A percentile compares a stretch with the other conserved stretches of the same genome.
These are phyloP conservation scores for Mycena polygramma DNA, from an alignment of 768 basidiomycete genomes.

Conservation along the genomic window DNA sequence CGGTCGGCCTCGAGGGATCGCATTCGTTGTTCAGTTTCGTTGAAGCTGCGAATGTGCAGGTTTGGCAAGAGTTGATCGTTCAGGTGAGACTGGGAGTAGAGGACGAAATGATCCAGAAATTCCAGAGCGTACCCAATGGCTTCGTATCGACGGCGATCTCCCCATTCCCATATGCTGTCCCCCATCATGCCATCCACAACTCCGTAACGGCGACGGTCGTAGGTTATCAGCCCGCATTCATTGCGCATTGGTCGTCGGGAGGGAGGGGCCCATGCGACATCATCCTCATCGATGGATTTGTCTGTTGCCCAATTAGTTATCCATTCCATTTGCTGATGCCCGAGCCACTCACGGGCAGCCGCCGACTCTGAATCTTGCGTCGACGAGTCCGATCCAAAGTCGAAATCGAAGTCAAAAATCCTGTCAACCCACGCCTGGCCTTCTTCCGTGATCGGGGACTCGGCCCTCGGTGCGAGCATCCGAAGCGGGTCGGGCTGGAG, in stretches of 20 bases:
- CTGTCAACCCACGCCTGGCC: not conserved
- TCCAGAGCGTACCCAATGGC: not conserved
- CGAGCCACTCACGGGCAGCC: not conserved
- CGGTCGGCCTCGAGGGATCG: too few species aligned
- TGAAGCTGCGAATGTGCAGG: not conserved
- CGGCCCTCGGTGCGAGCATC: not conserved
- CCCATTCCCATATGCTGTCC: not conserved
- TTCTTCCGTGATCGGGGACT: not conserved
- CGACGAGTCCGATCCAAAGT: not conserved
- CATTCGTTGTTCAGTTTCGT: not conserved
- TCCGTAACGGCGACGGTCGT: not conserved
- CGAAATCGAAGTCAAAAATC: not conserved
- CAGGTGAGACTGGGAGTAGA: not conserved
- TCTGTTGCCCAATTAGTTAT: not conserved
- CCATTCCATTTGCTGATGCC: not conserved
- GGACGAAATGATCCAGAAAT: not conserved
- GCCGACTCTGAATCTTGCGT: not conserved
- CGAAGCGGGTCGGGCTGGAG: too few species aligned
- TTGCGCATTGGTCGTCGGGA: not conserved
- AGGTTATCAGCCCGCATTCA: not conserved
- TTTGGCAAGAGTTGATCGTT: not conserved
- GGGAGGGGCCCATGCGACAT: not conserved
- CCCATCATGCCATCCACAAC: not conserved
- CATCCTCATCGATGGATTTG: not conserved
- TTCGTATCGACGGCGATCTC: not conserved